Evolutionary conservation across 805 yeast species (phyloP).

Genomic region (Candida succiphila): DNA sequence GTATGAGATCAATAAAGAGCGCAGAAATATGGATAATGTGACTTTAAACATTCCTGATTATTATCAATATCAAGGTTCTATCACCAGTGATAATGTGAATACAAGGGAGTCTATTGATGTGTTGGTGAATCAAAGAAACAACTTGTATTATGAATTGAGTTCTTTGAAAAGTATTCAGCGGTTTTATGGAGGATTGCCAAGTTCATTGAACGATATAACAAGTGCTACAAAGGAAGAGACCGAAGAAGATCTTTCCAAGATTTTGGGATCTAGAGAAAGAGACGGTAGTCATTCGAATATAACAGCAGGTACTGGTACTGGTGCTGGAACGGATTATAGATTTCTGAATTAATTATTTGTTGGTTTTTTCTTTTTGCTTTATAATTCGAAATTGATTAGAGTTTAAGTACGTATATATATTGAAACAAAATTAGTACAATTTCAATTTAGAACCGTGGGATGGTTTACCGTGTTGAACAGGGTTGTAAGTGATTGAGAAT

Average conservation of each 20-base stretch:
- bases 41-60: conserved; percentile 42
- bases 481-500: conserved; percentile 99
- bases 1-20: conserved; percentile 87
- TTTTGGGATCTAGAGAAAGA: too few species aligned
- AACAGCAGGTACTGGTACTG: background rate
- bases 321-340: background rate
- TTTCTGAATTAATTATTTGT: too few species aligned
- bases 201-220: conserved; percentile 58
- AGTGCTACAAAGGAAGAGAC: conserved; percentile 65
- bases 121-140: conserved; percentile 58
- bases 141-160: conserved; percentile 60
- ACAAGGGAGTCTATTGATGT: conserved; percentile 22
- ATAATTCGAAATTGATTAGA: too few species aligned
- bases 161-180: conserved; percentile 55
- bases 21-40: conserved; percentile 67
- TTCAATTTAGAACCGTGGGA: conserved; percentile 27
- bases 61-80: conserved; percentile 20
- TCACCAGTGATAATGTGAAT: conserved; percentile 15
- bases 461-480: conserved; percentile 92
- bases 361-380: too few species aligned
- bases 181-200: conserved; percentile 65
- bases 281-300: too few species aligned
- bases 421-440: conserved; percentile 24
- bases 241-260: conserved; percentile 59
- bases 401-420: too few species aligned